Base-by-base conservation (phyloP, 495 filamentous ascomycete species). In the Podospora anserina region DNA sequence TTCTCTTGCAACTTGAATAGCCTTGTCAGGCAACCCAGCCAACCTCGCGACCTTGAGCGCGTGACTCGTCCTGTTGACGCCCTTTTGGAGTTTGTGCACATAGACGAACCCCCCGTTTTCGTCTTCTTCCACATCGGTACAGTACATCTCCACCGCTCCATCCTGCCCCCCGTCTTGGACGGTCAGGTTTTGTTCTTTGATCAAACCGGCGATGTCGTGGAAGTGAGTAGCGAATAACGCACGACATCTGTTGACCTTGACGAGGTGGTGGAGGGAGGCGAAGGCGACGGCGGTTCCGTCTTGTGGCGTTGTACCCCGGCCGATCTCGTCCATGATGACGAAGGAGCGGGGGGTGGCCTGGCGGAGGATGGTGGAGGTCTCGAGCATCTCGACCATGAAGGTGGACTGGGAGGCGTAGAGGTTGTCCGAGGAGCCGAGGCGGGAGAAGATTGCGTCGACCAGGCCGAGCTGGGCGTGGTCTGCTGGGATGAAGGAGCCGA, bases 251-350 rank as follows among this genome's bases (percentile, higher is more conserved):
- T 94, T 97, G 3, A 87, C 83, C 65, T 87, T 81, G 67, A 92
- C 87, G 44, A 99, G 79, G 77, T 97, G 92, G 71, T 94, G 85
- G 49, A 99, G 81, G 73, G 88, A 91, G 1, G 95, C 95, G 75
- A 92, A 97, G 6, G 92, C 93, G 13, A 99, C 88, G 2, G 95
- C 96, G 11, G 89, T 84, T 3, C 95, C 96, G 74, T 97, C 96
- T 68, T 91, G 88, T 0, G 95, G 93, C 2, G 94, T 96, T 9
- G 96, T 99, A 2, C 95, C 95, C 23, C 95, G 86, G 0, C 95
- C 95, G 20, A 99, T 89, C 81, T 99, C 95, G 75, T 99, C 95
- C 94, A 99, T 98, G 74, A 99, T 92, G n/a, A 98, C 95, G 70
- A 99, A 94, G 0, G 88, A 92, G 4, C 87, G 81, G 13, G 82